Evolutionary conservation across 176 grass and related monocot genomes (phyloP).

Genomic region (Phyllostachys edulis): DNA sequence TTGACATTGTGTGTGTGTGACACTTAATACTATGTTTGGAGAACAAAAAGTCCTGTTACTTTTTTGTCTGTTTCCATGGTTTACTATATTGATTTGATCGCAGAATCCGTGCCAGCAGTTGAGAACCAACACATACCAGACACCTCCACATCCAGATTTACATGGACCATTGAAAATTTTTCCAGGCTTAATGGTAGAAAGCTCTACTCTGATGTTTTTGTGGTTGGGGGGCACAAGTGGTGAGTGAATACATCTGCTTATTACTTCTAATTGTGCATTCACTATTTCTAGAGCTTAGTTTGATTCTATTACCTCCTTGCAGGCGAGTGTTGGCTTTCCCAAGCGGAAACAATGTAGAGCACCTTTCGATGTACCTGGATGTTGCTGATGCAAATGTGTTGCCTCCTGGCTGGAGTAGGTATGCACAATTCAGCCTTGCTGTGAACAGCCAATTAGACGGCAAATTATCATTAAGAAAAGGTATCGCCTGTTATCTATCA

Average conservation of each 20-base stretch:
- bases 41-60: not conserved
- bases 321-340: constrained; percentile 76
- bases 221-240: constrained; percentile 62
- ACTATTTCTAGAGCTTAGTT: not conserved
- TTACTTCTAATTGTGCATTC: not conserved
- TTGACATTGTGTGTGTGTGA: not conserved
- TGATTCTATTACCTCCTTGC: constrained; percentile 27
- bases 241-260: constrained; percentile 22
- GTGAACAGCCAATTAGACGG: constrained; percentile 61
- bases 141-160: constrained; percentile 58
- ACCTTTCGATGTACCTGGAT: constrained; percentile 73
- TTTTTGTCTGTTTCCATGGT: not conserved
- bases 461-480: constrained; percentile 63
- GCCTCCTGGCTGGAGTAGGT: constrained; percentile 63
- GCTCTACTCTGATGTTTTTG: constrained; percentile 51
- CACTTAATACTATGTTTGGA: not conserved
- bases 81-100: constrained; percentile 30
- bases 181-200: constrained; percentile 37
- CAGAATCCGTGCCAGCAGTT: constrained; percentile 31
- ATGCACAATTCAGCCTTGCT: constrained; percentile 69
- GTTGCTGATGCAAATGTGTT: constrained; percentile 52
- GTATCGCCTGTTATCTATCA: constrained; percentile 35
- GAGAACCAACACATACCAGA: constrained; percentile 52
- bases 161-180: constrained; percentile 57
- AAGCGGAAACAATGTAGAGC: constrained; percentile 54